phyloP scores from a whole-genome alignment of 2,329 filamentous ascomycete species.

The Botrytis galanthina region DNA sequence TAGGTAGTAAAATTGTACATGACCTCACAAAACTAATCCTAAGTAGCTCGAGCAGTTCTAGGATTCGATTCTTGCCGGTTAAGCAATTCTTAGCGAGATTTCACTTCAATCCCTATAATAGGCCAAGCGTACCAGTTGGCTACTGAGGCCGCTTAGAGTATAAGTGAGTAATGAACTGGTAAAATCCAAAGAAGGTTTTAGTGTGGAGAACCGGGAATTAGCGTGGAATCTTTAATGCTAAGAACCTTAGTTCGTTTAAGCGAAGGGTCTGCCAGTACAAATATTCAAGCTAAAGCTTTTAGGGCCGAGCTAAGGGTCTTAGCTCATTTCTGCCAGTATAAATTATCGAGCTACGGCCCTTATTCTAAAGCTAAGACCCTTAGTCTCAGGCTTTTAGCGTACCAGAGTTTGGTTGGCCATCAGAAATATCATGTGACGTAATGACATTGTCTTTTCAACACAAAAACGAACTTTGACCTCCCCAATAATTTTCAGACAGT shows the following conservation, averaged over 20 bases:
- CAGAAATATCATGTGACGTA: background rate
- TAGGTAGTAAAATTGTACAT: background rate
- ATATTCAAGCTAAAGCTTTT: too few relatives aligned
- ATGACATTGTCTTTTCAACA: background rate
- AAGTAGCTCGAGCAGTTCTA: background rate
- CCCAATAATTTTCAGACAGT: background rate
- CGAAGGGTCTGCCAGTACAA: background rate
- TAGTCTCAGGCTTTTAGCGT: background rate
- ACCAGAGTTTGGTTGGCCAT: background rate
- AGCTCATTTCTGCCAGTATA: too few relatives aligned
- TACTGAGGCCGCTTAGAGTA: background rate
- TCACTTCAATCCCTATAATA: background rate
- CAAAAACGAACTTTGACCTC: background rate
- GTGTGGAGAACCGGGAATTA: background rate
- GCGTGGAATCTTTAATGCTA: background rate
- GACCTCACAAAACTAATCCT: accelerated
- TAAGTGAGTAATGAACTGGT: background rate
- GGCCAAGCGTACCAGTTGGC: background rate
- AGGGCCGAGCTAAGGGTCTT: too few relatives aligned
- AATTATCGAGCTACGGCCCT: too few relatives aligned
- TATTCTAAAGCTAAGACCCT: too few relatives aligned
- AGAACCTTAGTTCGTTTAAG: background rate
- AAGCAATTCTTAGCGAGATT: background rate
- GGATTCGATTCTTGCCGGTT: background rate
- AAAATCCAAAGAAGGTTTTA: background rate